Evolutionary conservation across 768 basidiomycete genomes (phyloP), one percentile per base, ranked within the genome.

Genomic region (Plicaturopsis crispa): DNA sequence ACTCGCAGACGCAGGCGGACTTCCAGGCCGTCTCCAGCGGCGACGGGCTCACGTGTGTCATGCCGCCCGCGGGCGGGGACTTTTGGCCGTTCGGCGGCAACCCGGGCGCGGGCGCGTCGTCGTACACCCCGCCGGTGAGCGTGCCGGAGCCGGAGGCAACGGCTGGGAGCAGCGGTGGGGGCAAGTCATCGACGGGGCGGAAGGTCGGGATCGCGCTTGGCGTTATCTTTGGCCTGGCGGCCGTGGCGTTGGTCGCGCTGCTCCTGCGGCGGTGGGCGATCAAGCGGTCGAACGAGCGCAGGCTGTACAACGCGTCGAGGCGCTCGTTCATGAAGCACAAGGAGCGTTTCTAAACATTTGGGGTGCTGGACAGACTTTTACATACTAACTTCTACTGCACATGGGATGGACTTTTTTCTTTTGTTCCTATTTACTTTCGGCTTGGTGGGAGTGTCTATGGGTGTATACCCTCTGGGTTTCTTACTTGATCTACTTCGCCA

Each of bases 11-110:
- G 8, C 84, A 86, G 51, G 31, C 55, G 16, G 63, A 71, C 45
- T 84, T 87, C 42, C 50, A 63, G 46, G 44, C 54, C 12, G 67
- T 82, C 18, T 51, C 58, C 11, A 67, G 79, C 50, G 80, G 68
- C 7, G 64, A 80, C 44, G 65, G 66, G 20, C 55, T 87, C 26
- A 82, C 72, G 4, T 87, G 84, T 45, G 72, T 87, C 38, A 46
- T 73, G 10, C 81, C 84, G 20, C 83, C 84, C 1, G 56, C 65
- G 24, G 77, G 75, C 20, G 83, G 83, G 10, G 69, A 76, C 53
- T 82, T 68, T 49, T 86, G 84, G 84, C 84, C 84, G 0, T 80
- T 72, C 41, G 79, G 76, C 12, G 64, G 64, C 1, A 72, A 73
- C 37, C 77, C 75, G 5, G 40, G 36, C 11, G 22, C 21, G 21